These are phyloP conservation scores for Acacia pycnantha DNA, from an alignment of 331 rosid species.

Conservation along the genomic window DNA sequence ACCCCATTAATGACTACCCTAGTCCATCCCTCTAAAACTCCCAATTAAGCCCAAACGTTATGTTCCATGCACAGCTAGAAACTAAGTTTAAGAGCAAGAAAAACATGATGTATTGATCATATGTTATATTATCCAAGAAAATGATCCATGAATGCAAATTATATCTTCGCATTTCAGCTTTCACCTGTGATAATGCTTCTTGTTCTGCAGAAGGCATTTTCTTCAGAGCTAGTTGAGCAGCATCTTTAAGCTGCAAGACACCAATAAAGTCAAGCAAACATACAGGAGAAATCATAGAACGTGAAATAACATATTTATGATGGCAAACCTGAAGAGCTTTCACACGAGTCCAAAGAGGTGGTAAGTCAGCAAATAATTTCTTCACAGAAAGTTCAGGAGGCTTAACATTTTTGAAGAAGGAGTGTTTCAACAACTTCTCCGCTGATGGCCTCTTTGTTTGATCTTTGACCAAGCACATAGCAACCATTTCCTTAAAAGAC, in stretches of 20 bases:
- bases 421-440: conserved; percentile 87
- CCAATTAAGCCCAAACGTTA: not conserved
- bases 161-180: conserved; percentile 2
- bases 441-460: conserved; percentile 95
- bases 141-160: conserved; percentile 3
- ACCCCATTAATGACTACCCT: not conserved
- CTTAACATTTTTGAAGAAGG: conserved; percentile 81
- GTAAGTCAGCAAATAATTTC: conserved; percentile 85
- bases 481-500: conserved; percentile 99
- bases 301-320: conserved; percentile 1
- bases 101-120: not conserved
- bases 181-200: conserved; percentile 95
- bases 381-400: conserved; percentile 91
- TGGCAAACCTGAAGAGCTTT: conserved; percentile 86
- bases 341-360: conserved; percentile 93
- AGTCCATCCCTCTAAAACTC: not conserved
- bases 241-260: conserved; percentile 82
- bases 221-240: conserved; percentile 92
- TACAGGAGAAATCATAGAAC: conserved; percentile 24
- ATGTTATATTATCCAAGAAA: conserved; percentile 10
- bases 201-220: conserved; percentile 98
- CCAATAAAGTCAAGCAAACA: conserved; percentile 28
- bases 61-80: conserved; percentile 16
- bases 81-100: conserved; percentile 1
- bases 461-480: conserved; percentile 99